These are phyloP conservation scores for Pharus latifolius DNA, from an alignment of 176 grass and related monocot species.

Conservation along the genomic window DNA sequence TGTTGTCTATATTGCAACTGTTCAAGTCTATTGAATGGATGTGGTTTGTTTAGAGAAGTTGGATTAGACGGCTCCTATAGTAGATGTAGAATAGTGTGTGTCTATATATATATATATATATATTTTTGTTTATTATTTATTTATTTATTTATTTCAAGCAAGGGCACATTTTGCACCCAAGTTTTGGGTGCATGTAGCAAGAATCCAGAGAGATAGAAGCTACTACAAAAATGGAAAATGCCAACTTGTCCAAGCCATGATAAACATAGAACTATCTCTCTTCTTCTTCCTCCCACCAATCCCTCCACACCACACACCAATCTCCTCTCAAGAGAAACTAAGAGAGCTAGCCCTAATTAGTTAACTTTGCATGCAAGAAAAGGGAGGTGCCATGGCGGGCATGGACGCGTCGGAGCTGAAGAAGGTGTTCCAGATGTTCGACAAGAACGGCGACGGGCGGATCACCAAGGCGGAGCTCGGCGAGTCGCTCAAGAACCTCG, in stretches of 20 bases:
- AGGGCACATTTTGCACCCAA: no score
- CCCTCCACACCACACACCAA: conserved; percentile 13
- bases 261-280: background rate
- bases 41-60: no score
- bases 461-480: conserved; percentile 62
- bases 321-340: background rate
- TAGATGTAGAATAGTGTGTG: no score
- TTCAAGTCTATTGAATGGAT: no score
- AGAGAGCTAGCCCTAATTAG: no score
- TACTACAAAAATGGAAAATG: background rate
- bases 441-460: conserved; percentile 53
- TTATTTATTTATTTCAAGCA: no score
- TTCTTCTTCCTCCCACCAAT: background rate
- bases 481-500: conserved; percentile 55
- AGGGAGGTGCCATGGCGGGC: background rate
- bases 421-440: conserved; percentile 78
- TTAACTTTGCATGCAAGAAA: conserved; percentile 5
- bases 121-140: no score
- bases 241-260: background rate
- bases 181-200: no score
- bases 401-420: conserved; percentile 46
- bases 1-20: no score
- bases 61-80: no score
- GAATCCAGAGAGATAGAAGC: no score
- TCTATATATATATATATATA: no score